These are phyloP conservation scores for Amylostereum areolatum DNA, from an alignment of 1,284 basidiomycete species.

Conservation along the genomic window DNA sequence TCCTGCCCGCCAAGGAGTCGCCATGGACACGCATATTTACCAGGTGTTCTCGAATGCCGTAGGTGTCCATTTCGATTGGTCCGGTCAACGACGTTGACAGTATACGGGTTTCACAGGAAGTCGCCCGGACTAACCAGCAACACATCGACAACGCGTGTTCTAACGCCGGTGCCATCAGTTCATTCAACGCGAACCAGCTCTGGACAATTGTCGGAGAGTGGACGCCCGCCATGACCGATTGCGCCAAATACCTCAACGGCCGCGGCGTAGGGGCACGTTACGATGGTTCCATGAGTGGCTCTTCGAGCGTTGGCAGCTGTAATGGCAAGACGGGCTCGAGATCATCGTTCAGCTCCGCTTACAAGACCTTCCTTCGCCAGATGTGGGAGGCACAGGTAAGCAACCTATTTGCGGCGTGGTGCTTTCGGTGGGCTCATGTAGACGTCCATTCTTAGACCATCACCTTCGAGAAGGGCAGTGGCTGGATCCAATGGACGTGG, in stretches of 20 bases:
- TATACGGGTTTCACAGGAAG: conserved; percentile 32
- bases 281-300: conserved; percentile 72
- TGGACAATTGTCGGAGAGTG: conserved; percentile 84
- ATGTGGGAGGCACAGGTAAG: conserved; percentile 80
- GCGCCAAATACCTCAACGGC: conserved; percentile 67
- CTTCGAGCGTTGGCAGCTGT: conserved; percentile 68
- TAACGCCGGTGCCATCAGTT: conserved; percentile 37
- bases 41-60: conserved; percentile 71
- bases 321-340: conserved; percentile 64
- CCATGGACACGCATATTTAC: conserved; percentile 81
- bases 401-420: conserved; percentile 2
- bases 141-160: conserved; percentile 67
- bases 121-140: conserved; percentile 43
- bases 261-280: conserved; percentile 65
- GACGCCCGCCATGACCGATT: conserved; percentile 81
- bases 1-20: conserved; percentile 59
- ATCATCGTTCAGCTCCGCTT: conserved; percentile 66
- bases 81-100: background rate
- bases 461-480: conserved; percentile 56
- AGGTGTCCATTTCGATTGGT: conserved; percentile 1
- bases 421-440: background rate
- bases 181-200: conserved; percentile 40
- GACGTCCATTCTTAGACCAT: conserved; percentile 28
- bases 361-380: conserved; percentile 80
- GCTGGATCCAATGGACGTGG: conserved; percentile 67